Base-by-base conservation (phyloP, 1,284 basidiomycete species). In the Anthracocystis setariae region DNA sequence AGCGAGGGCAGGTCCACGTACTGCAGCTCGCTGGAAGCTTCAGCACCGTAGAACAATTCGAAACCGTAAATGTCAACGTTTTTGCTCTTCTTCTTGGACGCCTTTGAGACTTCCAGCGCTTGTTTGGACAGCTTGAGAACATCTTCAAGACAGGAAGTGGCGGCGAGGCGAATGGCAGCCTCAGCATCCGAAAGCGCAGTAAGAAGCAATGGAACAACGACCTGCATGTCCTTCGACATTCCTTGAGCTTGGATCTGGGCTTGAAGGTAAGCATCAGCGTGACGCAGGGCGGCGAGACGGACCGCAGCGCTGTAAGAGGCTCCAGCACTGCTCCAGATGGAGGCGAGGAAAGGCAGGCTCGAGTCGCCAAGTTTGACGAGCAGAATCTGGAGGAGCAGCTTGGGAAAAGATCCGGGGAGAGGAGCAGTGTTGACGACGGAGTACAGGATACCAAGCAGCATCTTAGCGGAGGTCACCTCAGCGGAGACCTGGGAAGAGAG, bases 1-100 rank as follows among this genome's bases (percentile, higher is more conserved):
- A 91, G 85, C 77, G 95, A 92, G 1, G 86, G 84, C 73, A 88
- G 88, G 66, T 92, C 90, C 33, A 95, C 85, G 74, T 93, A 92
- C 83, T 94, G 91, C 43, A 96, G 65, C 27, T 68, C 42, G 9
- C 56, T 57, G 7, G 89, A 89, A 12, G 53, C 44, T 29, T 83
- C 85, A 5, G 84, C 59, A 2, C 93, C 94, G 81, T 97, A 97
- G 48, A 96, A 87, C 1, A 85, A 85, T 76, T 96, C 93, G 73
- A 91, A 88, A 8, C 88, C 92, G 83, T 94, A 96, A 1, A 96
- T 88, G 3, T 86, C 85, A 18, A 84, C 84, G 61, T 86, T 64
- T 21, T 64, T 53, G 18, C 49, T 44, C 27, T 59, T 61, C 55
- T 73, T 69, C 46, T 63, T 65, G 10, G 51, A 57, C 8, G 42